These are phyloP conservation scores for Leishmania mexicana DNA, from an alignment of 208 protist genomes.

Conservation along the genomic window DNA sequence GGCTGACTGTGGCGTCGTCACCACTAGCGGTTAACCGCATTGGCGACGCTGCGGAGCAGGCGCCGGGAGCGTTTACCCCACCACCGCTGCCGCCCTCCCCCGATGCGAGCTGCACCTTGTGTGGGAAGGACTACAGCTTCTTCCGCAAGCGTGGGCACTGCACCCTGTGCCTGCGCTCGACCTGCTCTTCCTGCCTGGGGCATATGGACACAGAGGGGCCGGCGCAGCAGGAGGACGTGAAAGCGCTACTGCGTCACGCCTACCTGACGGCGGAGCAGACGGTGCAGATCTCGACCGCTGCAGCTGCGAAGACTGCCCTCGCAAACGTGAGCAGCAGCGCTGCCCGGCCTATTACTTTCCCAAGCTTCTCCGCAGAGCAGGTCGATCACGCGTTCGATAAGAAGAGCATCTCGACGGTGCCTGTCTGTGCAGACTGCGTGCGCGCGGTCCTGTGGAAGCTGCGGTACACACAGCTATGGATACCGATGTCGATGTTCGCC, in stretches of 20 bases:
- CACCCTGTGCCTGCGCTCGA: conserved; percentile 60
- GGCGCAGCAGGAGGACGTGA: conserved; percentile 39
- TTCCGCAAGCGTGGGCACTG: conserved; percentile 70
- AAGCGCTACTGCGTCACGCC: conserved; percentile 30
- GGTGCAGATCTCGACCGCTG: conserved; percentile 21
- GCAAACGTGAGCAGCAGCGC: not conserved
- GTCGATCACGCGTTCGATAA: conserved; percentile 30
- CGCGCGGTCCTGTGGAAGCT: conserved; percentile 51
- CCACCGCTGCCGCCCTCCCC: not conserved
- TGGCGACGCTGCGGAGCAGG: not conserved
- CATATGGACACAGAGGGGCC: conserved; percentile 45
- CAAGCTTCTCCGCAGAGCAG: conserved; percentile 20
- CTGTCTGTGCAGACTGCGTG: conserved; percentile 73
- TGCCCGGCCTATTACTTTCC: conserved; percentile 14
- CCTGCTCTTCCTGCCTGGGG: conserved; percentile 66
- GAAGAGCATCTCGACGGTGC: conserved; percentile 27
- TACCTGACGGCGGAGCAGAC: conserved; percentile 23
- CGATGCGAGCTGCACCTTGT: conserved; percentile 51
- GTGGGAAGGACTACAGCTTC: conserved; percentile 70
- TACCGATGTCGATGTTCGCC: conserved; percentile 63
- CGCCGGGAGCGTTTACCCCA: not conserved
- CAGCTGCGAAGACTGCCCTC: conserved; percentile 3
- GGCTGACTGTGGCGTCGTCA: conserved; percentile 12
- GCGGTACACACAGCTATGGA: conserved; percentile 60
- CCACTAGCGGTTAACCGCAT: conserved; percentile 6